Percentiles rank a stretch among this genome's conserved stretches.
Evolutionary conservation across 2,329 filamentous ascomycete genomes (phyloP).

Genomic region (Phyllosticta capitalensis): DNA sequence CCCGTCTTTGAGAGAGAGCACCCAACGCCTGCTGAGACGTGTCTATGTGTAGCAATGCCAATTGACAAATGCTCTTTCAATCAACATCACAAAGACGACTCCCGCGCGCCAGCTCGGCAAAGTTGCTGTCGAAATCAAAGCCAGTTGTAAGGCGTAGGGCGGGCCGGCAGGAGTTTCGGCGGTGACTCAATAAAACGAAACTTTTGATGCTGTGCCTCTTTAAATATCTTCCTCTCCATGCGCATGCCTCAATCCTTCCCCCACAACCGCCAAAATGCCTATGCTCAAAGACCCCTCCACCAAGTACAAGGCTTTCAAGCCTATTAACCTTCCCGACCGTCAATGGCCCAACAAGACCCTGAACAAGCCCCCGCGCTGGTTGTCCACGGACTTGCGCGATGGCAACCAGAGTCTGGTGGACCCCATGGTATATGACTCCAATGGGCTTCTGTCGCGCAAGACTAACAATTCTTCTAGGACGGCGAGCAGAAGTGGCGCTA

Average conservation of each 20-base stretch:
- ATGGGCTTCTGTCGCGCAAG: background rate
- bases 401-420: constrained; percentile 90
- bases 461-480: constrained; percentile 45
- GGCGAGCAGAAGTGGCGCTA: constrained; percentile 91
- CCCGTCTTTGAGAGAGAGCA: background rate
- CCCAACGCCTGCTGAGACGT: background rate
- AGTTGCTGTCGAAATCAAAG: background rate
- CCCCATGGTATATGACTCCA: constrained; percentile 61
- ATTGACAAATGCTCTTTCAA: background rate
- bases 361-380: constrained; percentile 80
- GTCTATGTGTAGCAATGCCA: too few species aligned
- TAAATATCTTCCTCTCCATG: constrained; percentile 1
- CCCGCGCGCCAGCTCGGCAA: background rate
- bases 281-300: constrained; percentile 65
- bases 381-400: constrained; percentile 80
- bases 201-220: background rate
- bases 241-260: background rate
- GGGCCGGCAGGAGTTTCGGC: background rate
- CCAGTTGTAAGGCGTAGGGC: background rate
- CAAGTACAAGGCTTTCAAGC: constrained; percentile 65
- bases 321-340: constrained; percentile 56
- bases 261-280: constrained; percentile 22
- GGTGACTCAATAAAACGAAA: constrained; percentile 4
- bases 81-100: background rate
- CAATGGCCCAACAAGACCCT: constrained; percentile 80